A percentile compares a stretch with the other conserved stretches of the same genome.
Conservation (phyloP, 2,329 filamentous ascomycete species). For the Orbilia brochopaga region DNA sequence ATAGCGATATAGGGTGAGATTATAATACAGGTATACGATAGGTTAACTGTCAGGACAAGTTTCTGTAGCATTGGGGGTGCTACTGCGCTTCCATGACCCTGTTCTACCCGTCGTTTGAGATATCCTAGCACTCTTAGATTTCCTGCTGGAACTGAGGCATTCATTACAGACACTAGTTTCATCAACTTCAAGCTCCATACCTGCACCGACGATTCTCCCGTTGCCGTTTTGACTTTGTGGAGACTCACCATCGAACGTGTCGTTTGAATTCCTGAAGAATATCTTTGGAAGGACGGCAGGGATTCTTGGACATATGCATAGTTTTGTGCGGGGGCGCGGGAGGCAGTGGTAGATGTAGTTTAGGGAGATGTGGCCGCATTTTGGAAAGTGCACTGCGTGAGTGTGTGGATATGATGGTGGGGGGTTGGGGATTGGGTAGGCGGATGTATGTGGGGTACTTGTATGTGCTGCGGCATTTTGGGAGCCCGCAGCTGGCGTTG, state of each 20-base stretch:
- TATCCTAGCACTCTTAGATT: background rate
- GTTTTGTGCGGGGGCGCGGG: constrained; percentile 8
- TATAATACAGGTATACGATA: too few relatives aligned
- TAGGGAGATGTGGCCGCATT: constrained; percentile 24
- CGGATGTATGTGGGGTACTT: background rate
- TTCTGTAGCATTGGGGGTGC: too few relatives aligned
- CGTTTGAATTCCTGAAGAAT: constrained; percentile 5
- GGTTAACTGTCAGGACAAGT: too few relatives aligned
- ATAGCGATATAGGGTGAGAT: too few relatives aligned
- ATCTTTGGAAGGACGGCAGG: constrained; percentile 17
- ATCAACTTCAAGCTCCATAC: constrained; percentile 23
- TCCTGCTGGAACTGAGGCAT: background rate
- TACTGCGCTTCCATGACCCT: too few relatives aligned
- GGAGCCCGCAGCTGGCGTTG: background rate
- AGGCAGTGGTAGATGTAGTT: constrained; percentile 10
- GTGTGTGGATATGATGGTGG: constrained; percentile 17
- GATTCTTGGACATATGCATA: constrained; percentile 27
- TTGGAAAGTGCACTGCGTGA: constrained; percentile 26
- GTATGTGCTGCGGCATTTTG: background rate
- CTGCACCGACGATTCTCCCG: constrained; percentile 14
- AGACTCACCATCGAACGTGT: constrained; percentile 16
- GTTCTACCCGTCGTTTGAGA: too few relatives aligned
- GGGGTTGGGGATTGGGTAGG: constrained; percentile 10
- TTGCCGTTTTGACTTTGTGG: constrained; percentile 13
- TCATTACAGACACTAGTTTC: background rate